Evolutionary conservation across 805 yeast species (phyloP).

Genomic region (Kuraishia hungarica): DNA sequence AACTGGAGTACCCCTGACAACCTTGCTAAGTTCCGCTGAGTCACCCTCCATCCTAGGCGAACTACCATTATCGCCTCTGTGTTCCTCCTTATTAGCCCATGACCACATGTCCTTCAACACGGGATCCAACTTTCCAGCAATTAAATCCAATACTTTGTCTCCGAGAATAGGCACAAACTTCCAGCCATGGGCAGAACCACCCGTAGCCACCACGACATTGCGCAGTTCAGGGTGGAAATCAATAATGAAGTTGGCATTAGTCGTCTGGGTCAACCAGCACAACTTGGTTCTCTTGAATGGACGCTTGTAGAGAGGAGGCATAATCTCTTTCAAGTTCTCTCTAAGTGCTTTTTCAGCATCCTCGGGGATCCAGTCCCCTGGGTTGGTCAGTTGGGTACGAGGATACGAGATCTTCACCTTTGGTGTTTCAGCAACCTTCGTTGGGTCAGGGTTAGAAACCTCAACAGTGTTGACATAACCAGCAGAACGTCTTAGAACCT

Average conservation of each 20-base stretch:
- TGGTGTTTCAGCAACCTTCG: not conserved
- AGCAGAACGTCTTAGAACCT: constrained; percentile 16
- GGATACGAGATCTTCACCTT: constrained; percentile 14
- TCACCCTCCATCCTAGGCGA: constrained; percentile 18
- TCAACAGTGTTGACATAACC: constrained; percentile 15
- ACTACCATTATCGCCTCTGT: constrained; percentile 12
- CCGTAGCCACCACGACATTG: constrained; percentile 16
- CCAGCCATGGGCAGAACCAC: constrained; percentile 21
- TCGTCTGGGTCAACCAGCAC: constrained; percentile 19
- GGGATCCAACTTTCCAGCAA: constrained; percentile 12
- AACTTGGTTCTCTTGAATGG: constrained; percentile 18
- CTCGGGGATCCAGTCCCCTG: constrained; percentile 16
- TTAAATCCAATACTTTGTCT: constrained; percentile 16
- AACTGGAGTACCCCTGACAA: constrained; percentile 4
- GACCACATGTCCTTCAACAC: constrained; percentile 13
- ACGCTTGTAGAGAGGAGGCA: constrained; percentile 13
- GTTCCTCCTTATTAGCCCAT: constrained; percentile 12
- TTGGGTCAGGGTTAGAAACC: constrained; percentile 13
- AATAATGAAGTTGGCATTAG: constrained; percentile 15
- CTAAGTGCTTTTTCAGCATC: constrained; percentile 16
- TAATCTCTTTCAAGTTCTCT: constrained; percentile 13
- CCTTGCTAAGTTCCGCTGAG: constrained; percentile 11
- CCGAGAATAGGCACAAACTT: constrained; percentile 18
- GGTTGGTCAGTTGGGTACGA: constrained; percentile 12
- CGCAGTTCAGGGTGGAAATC: constrained; percentile 14